A percentile compares a stretch with the other conserved stretches of the same genome.
Evolutionary conservation across 352 stramenopile genomes (phyloP).

Genomic region (Phytophthora idaei): DNA sequence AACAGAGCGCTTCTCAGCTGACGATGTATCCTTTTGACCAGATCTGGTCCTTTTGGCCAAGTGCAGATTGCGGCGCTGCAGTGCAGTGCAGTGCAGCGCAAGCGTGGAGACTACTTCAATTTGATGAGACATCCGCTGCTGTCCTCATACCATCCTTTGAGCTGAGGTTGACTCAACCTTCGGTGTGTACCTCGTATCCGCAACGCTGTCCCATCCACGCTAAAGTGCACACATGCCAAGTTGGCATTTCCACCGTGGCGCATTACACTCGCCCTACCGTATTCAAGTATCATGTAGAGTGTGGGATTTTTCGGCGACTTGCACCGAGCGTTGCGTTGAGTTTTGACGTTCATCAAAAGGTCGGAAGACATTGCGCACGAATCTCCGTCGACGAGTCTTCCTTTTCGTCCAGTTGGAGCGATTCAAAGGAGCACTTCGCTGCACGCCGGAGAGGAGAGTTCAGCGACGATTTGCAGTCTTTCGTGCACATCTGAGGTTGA

Average conservation of each 20-base stretch:
- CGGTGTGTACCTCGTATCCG: background rate
- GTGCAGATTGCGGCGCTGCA: constrained; percentile 6
- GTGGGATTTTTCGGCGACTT: constrained; percentile 16
- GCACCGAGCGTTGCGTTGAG: constrained; percentile 4
- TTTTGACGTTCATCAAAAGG: constrained; percentile 19
- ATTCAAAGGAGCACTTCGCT: constrained; percentile 6
- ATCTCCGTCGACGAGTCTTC: constrained; percentile 11
- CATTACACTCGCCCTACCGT: constrained; percentile 11
- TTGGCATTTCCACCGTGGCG: constrained; percentile 18
- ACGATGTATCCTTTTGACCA: constrained; percentile 7
- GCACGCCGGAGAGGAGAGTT: background rate
- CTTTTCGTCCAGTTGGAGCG: constrained; percentile 18
- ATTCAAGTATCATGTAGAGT: background rate
- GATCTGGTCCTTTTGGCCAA: constrained; percentile 8
- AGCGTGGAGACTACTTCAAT: background rate
- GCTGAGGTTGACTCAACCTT: background rate
- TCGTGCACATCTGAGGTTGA: constrained; percentile 31
- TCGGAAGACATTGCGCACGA: constrained; percentile 11
- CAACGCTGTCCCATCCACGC: constrained; percentile 10
- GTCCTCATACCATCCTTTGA: background rate
- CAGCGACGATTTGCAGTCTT: constrained; percentile 32
- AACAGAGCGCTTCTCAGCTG: background rate
- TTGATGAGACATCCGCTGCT: background rate
- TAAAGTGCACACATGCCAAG: constrained; percentile 16
- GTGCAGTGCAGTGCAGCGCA: background rate